Base-by-base conservation (phyloP, 2,329 filamentous ascomycete species). In the Aspergillus awamori region DNA sequence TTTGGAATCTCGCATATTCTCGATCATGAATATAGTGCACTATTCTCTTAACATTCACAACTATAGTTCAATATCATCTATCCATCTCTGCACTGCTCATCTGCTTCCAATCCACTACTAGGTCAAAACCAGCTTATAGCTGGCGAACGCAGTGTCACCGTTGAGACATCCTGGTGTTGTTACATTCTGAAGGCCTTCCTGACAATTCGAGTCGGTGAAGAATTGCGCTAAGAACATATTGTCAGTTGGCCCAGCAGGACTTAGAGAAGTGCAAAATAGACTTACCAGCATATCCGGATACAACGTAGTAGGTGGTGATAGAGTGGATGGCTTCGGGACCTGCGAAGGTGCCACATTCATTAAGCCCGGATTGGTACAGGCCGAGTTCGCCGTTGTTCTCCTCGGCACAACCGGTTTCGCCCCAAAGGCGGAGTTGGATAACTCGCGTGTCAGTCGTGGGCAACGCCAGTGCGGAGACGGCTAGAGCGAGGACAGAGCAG, bases 41-140 rank as follows among this genome's bases (percentile, higher is more conserved):
- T 2, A 8, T 30, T 10, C 28, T 30, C 28, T 4, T 30, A 30
- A 5, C 28, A 30, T 30, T 30, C 0, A 1, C 10, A 30, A 30
- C 10, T 5, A 11, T 30, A 0, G 4, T 30, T 30, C 28, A 11
- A 30, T 30, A 30, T 4, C 8, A 30, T 36, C 5, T 11, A 2
- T 36, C 11, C 33, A 11, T 36, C 33, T 2, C 11, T 15, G 4
- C 33, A 13, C 33, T 36, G 11, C 2, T 2, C 11, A 11, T 13
- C 11, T 36, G 11, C 10, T 36, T 13, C 11, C 33, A 36, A 36
- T 10, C 11, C 2, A 36, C 33, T 36, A 13, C 82, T 96, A 92
- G 7, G 84, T 97, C 8, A 5, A 7, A 7, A 45, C 41, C 1
- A 45, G 17, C 41, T 45, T 45, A 11, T 45, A 45, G 41, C 41